phyloP scores from a whole-genome alignment of 306 rosid genomes.

The Vigna reflexopilosa region DNA sequence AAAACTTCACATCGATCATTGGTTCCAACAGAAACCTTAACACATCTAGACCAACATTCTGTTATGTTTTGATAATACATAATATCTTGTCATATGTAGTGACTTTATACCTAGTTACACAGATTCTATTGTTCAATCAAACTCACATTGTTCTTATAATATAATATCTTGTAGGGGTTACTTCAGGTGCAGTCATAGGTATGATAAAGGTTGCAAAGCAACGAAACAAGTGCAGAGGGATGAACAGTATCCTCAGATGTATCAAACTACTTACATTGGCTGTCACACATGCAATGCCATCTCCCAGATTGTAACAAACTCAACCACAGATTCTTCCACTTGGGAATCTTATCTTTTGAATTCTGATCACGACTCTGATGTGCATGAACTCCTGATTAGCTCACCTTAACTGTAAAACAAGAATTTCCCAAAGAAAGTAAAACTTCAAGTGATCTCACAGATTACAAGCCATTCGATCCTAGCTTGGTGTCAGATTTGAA shows the following conservation, averaged over 20 bases:
- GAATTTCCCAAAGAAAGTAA: conserved; percentile 41
- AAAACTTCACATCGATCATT: too few species aligned
- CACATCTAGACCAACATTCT: too few species aligned
- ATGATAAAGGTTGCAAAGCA: conserved; percentile 68
- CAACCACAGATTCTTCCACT: conserved; percentile 31
- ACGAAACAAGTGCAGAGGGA: conserved; percentile 64
- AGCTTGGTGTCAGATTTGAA: conserved; percentile 49
- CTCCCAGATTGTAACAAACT: conserved; percentile 34
- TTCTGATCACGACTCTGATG: conserved; percentile 5
- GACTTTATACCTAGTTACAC: too few species aligned
- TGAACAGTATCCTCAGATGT: conserved; percentile 52
- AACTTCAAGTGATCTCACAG: not conserved
- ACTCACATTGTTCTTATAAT: not conserved
- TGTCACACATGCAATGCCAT: conserved; percentile 64
- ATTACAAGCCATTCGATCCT: conserved; percentile 39
- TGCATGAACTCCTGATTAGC: not conserved
- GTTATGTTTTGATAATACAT: too few species aligned
- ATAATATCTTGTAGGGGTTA: conserved; percentile 63
- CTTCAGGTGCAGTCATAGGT: conserved; percentile 63
- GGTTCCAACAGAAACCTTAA: too few species aligned
- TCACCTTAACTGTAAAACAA: conserved; percentile 38
- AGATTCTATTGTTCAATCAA: not conserved
- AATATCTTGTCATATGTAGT: too few species aligned
- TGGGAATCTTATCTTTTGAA: conserved; percentile 28
- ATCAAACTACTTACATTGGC: conserved; percentile 66